phyloP scores from a whole-genome alignment of 805 yeast species.

The Lipomyces starkeyi region DNA sequence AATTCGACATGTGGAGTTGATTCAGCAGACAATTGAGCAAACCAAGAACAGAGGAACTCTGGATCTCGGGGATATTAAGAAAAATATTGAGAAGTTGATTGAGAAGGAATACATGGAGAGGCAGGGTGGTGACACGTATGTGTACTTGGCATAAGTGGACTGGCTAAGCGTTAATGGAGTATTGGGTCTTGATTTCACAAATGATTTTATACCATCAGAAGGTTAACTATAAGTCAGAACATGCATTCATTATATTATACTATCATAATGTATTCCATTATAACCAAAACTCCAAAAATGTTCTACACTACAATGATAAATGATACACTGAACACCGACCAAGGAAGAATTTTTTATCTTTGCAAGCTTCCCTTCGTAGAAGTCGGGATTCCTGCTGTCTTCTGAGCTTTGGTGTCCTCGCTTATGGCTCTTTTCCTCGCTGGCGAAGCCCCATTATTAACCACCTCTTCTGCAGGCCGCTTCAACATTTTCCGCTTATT shows the following conservation, averaged over 20 bases:
- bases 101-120: slow-evolving; percentile 43
- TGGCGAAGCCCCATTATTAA: neutral
- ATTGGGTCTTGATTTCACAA: neutral
- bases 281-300: neutral
- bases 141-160: slow-evolving; percentile 25
- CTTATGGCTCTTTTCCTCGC: neutral
- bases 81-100: slow-evolving; percentile 43
- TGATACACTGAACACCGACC: neutral
- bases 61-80: slow-evolving; percentile 43
- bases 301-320: neutral
- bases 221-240: neutral
- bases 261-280: neutral
- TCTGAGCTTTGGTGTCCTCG: neutral
- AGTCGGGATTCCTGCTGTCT: neutral
- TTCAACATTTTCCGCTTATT: neutral
- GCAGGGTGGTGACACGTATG: slow-evolving; percentile 29
- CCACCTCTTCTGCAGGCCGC: neutral
- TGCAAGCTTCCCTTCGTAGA: neutral
- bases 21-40: slow-evolving; percentile 41
- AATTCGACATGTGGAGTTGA: slow-evolving; percentile 42
- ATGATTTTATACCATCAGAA: neutral
- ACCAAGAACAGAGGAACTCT: slow-evolving; percentile 44
- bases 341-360: neutral
- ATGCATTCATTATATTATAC: neutral
- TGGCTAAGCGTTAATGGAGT: neutral